Evolutionary conservation across 148 eudicot species (phyloP).

Genomic region (Vaccinium myrtillus): DNA sequence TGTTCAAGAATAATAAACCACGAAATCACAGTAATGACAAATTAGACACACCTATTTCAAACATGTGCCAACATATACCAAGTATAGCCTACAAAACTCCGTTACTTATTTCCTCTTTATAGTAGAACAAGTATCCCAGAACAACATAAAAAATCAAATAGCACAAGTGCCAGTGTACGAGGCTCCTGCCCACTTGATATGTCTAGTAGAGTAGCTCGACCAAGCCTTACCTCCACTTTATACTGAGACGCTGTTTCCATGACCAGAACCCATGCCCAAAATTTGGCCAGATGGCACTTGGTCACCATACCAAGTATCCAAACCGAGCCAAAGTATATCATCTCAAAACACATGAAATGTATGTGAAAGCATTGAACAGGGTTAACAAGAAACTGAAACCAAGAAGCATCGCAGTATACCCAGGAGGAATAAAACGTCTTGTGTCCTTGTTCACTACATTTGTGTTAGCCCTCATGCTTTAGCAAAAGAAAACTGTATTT

Average conservation of each 20-base stretch:
- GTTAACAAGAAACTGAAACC: too few relatives aligned
- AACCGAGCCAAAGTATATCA: too few relatives aligned
- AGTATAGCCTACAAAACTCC: not conserved
- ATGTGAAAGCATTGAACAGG: too few relatives aligned
- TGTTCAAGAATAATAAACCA: conserved; percentile 32
- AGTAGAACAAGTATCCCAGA: not conserved
- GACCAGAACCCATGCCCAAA: not conserved
- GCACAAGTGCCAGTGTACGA: not conserved
- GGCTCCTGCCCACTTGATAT: not conserved
- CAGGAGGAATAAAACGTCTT: too few relatives aligned
- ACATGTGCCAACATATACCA: not conserved
- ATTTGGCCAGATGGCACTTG: too few relatives aligned
- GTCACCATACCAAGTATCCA: too few relatives aligned
- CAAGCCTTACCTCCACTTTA: not conserved
- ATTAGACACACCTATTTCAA: not conserved
- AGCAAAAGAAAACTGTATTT: too few relatives aligned
- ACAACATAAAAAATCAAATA: not conserved
- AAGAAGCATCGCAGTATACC: too few relatives aligned
- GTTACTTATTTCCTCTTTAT: not conserved
- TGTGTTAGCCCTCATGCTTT: too few relatives aligned
- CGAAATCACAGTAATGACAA: not conserved
- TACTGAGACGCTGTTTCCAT: not conserved
- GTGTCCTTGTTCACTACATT: too few relatives aligned
- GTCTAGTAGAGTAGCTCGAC: not conserved
- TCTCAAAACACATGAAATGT: too few relatives aligned